Evolutionary conservation across 345 rosid species (phyloP), one percentile per base, ranked within the genome.

Genomic region (Eucalyptus marginata): DNA sequence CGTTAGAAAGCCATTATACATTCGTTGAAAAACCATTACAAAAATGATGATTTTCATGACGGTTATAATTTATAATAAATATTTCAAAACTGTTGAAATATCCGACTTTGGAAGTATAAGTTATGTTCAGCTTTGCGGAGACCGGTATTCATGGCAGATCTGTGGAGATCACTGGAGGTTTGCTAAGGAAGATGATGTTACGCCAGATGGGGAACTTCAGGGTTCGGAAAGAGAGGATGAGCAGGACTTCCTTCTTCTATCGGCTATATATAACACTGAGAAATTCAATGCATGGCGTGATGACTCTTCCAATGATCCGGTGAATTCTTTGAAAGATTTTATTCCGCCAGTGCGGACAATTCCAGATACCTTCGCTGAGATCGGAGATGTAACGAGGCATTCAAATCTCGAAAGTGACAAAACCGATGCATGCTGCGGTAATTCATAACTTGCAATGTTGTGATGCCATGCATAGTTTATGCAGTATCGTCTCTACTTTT

Each of bases 11-110:
- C 2, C 8, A 51, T 16, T 51, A 16, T 3, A 16, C 54, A 16
- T 0, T 3, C 20, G 0, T 50, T 50, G 20, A 2, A 50, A 50
- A 50, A 50, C 0, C 8, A 15, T 51, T 51, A 51, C 8, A 51
- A 51, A 50, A 51, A 51, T 51, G 20, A 51, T 51, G 8, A 16
- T 51, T 51, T 51, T 51, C 0, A 51, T 6, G 0, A 51, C 1
- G 0, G 20, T 6, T 0, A 51, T 51, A 51, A 51, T 51, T 51
- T 51, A 0, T 16, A 51, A 51, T 51, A 51, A 16, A 16, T 16
- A 16, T 6, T 51, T 50, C 3, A 50, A 6, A 50, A 50, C 7
- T 50, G 0, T 50, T 51, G 54, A 51, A 51, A 15, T 6, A 51
- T 16, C 20, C 20, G 0, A 51, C 54, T 51, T 51, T 51, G 20